Evolutionary conservation across 345 rosid species (phyloP).

Genomic region (Lepidium didymum): DNA sequence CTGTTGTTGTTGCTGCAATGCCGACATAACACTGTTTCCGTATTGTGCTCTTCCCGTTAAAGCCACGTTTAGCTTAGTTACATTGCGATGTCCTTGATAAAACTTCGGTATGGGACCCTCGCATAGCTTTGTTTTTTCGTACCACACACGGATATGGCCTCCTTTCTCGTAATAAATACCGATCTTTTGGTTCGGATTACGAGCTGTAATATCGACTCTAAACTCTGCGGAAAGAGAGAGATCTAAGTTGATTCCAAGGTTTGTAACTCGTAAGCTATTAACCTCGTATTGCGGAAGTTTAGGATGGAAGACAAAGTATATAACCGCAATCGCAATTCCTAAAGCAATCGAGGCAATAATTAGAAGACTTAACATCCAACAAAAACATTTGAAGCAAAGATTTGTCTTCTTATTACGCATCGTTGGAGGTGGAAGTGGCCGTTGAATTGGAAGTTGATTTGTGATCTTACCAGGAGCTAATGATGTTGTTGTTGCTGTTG

Average conservation of each 20-base stretch:
- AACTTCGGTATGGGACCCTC: slow-evolving; percentile 68
- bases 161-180: slow-evolving; percentile 78
- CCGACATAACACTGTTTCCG: slow-evolving; percentile 61
- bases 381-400: slow-evolving; percentile 60
- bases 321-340: slow-evolving; percentile 41
- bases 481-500: slow-evolving; percentile 18
- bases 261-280: slow-evolving; percentile 53
- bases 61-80: slow-evolving; percentile 53
- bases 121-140: slow-evolving; percentile 50
- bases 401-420: slow-evolving; percentile 27
- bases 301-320: slow-evolving; percentile 66
- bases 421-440: slow-evolving; percentile 13
- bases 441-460: slow-evolving; percentile 6
- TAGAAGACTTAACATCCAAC: slow-evolving; percentile 50
- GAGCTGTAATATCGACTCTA: slow-evolving; percentile 69
- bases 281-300: slow-evolving; percentile 67
- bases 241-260: slow-evolving; percentile 60
- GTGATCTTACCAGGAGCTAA: slow-evolving; percentile 15
- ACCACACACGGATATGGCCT: slow-evolving; percentile 64
- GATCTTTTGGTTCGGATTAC: slow-evolving; percentile 72
- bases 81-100: slow-evolving; percentile 75
- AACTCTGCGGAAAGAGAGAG: slow-evolving; percentile 58
- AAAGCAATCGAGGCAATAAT: slow-evolving; percentile 33
- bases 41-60: slow-evolving; percentile 48
- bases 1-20: slow-evolving; percentile 78